Percentiles rank a stretch among this genome's conserved stretches.
phyloP scores from a whole-genome alignment of 768 basidiomycete species.

The Boletales sp. region DNA sequence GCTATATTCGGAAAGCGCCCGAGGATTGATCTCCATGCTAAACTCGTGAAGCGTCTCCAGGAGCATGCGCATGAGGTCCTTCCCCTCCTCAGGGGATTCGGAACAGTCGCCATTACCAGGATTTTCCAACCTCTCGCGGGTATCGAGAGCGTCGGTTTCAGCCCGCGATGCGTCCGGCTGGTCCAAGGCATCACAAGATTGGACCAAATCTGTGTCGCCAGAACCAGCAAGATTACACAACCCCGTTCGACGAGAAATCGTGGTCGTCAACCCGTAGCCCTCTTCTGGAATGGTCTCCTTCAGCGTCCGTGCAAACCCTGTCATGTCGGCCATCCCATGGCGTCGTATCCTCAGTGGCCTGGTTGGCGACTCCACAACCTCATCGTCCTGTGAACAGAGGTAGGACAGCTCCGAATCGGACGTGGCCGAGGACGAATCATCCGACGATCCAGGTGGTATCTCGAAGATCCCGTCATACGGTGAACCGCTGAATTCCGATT shows the following conservation, averaged over 20 bases:
- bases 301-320: not conserved
- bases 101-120: not conserved
- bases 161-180: not conserved
- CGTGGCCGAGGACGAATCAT: not conserved
- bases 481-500: not conserved
- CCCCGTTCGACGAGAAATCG: not conserved
- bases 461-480: not conserved
- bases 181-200: not conserved
- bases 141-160: not conserved
- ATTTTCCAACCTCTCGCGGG: not conserved
- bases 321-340: conserved; percentile 11
- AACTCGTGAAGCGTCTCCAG: conserved; percentile 12
- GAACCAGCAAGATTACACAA: not conserved
- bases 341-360: conserved; percentile 1
- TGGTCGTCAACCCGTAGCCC: not conserved
- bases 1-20: conserved; percentile 1
- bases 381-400: not conserved
- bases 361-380: not conserved
- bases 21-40: conserved; percentile 4
- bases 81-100: not conserved
- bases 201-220: not conserved
- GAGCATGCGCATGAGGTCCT: conserved; percentile 9
- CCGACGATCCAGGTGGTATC: not conserved
- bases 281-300: not conserved
- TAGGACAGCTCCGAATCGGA: not conserved